Evolutionary conservation across 495 filamentous ascomycete species (phyloP).

Genomic region (Corynascus novoguineensis): DNA sequence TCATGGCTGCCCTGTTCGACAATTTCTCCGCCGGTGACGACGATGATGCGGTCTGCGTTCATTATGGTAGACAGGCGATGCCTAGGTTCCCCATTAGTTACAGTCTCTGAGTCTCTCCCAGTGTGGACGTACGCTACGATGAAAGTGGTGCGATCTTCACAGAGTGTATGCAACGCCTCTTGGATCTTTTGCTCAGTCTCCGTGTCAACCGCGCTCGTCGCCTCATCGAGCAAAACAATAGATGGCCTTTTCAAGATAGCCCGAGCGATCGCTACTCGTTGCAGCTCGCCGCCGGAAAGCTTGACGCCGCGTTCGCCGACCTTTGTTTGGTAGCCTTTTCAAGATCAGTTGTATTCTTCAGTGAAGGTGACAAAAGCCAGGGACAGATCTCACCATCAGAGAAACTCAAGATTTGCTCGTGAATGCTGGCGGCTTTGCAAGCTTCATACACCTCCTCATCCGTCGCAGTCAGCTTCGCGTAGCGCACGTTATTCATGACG

Average conservation of each 20-base stretch:
- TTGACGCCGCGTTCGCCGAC: slow-evolving; percentile 62
- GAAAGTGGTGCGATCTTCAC: slow-evolving; percentile 55
- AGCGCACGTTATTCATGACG: slow-evolving; percentile 69
- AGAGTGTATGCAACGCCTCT: slow-evolving; percentile 53
- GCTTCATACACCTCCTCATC: slow-evolving; percentile 64
- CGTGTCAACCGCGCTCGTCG: slow-evolving; percentile 54
- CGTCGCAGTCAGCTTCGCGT: slow-evolving; percentile 55
- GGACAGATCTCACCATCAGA: slow-evolving; percentile 39
- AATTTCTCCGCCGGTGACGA: slow-evolving; percentile 59
- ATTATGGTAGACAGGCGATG: slow-evolving; percentile 67
- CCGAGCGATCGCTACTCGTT: slow-evolving; percentile 73
- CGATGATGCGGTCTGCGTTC: slow-evolving; percentile 63
- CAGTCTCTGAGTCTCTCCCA: background rate
- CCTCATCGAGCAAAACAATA: slow-evolving; percentile 54
- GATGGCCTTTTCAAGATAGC: slow-evolving; percentile 49
- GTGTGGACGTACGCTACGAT: slow-evolving; percentile 52
- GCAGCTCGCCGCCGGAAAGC: slow-evolving; percentile 69
- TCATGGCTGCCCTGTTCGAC: slow-evolving; percentile 61
- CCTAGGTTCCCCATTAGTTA: slow-evolving; percentile 19
- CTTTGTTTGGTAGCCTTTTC: slow-evolving; percentile 48
- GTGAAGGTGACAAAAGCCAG: too few species aligned
- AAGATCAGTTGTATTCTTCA: slow-evolving; percentile 14
- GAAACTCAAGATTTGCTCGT: slow-evolving; percentile 63
- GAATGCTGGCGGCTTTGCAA: slow-evolving; percentile 63
- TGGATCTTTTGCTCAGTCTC: slow-evolving; percentile 72